Conservation (phyloP, 257 asterid species). For the Voacanga thouarsii region DNA sequence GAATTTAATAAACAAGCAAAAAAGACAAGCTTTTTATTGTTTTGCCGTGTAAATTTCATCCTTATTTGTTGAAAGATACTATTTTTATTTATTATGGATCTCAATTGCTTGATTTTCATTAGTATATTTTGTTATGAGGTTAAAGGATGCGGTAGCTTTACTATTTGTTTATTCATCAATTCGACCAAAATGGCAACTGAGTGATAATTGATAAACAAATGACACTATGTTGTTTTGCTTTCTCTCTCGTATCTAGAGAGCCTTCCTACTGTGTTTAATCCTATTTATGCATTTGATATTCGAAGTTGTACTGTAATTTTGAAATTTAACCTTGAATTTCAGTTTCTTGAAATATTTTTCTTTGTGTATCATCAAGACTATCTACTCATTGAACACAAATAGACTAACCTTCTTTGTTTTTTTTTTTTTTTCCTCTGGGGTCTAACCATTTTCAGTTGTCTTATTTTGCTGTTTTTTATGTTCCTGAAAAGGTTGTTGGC, state of each 20-base stretch:
- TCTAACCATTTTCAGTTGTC: no score
- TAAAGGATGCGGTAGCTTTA: no score
- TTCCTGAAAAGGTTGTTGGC: neutral
- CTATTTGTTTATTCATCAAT: no score
- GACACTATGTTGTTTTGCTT: neutral
- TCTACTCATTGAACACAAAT: neutral
- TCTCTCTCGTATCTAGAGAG: neutral
- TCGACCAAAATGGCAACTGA: neutral
- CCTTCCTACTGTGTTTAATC: neutral
- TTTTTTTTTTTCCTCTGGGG: neutral
- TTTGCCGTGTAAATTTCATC: no score
- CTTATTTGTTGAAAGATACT: no score
- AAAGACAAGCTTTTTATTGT: no score
- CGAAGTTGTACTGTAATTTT: neutral
- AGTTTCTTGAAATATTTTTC: neutral
- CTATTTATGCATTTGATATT: neutral
- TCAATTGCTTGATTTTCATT: no score
- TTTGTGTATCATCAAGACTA: neutral
- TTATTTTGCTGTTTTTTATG: neutral
- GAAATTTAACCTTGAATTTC: neutral
- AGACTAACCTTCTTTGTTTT: neutral
- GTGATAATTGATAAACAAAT: neutral
- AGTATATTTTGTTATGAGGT: no score
- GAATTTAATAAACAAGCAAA: neutral
- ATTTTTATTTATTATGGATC: no score